These are phyloP conservation scores for Phyllosticta paracitricarpa DNA, from an alignment of 2,329 filamentous ascomycete species.

Conservation along the genomic window DNA sequence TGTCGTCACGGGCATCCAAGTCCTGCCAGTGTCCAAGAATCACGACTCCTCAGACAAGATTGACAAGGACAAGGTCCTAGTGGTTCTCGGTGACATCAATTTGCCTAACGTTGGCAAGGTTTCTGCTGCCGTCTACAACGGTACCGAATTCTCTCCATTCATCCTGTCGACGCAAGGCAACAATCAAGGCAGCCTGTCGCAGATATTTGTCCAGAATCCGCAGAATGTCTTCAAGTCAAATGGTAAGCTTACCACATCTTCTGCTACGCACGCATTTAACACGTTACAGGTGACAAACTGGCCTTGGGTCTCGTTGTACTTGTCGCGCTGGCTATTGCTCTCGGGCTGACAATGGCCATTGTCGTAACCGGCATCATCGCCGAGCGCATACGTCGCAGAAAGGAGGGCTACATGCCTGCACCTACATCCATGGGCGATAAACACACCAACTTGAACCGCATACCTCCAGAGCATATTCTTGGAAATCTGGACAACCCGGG, in stretches of 20 bases:
- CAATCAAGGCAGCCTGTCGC: constrained; percentile 62
- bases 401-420: constrained; percentile 72
- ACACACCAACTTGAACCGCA: constrained; percentile 37
- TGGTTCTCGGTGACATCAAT: constrained; percentile 75
- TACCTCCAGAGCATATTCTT: constrained; percentile 39
- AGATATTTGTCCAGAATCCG: constrained; percentile 70
- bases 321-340: constrained; percentile 68
- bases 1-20: constrained; percentile 67
- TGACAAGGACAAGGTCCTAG: constrained; percentile 56
- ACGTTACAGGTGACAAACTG: constrained; percentile 25
- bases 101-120: constrained; percentile 68
- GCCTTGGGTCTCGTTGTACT: constrained; percentile 70
- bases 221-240: constrained; percentile 60
- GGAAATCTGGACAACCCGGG: constrained; percentile 21
- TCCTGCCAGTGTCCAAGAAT: constrained; percentile 60
- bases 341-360: constrained; percentile 67
- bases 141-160: constrained; percentile 67
- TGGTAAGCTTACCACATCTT: constrained; percentile 39
- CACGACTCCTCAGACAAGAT: constrained; percentile 59
- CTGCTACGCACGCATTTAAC: not conserved
- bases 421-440: constrained; percentile 46
- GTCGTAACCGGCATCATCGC: constrained; percentile 65
- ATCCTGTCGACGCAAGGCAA: constrained; percentile 59
- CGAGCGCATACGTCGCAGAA: constrained; percentile 65
- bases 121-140: constrained; percentile 82